Evolutionary conservation across 2,329 filamentous ascomycete genomes (phyloP), one percentile per base, ranked within the genome.

Genomic region (Xylaria multiplex): DNA sequence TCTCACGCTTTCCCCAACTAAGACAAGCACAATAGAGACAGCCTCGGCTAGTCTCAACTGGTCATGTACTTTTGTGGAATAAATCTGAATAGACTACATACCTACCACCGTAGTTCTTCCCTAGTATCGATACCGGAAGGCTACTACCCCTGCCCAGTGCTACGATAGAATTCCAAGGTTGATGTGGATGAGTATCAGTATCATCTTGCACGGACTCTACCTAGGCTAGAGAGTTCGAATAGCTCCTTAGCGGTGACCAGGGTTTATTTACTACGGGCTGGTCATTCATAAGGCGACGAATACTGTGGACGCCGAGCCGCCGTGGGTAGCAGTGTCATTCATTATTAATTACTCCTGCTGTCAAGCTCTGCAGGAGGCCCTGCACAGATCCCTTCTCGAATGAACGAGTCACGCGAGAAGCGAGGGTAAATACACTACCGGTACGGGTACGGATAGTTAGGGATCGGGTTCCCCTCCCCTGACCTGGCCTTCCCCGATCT

Each of bases 1-100:
- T 45, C 24, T 61, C 30, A 60, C 67, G 58, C 67, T 59, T 69
- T 48, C 3, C 67, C 67, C 30, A 52, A 67, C 53, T 49, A 14
- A 55, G 66, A 22, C 43, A 59, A 54, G 54, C 19, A 37, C 27
- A 24, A n/a, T 16, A 50, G 61, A n/a, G 32, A 24, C n/a, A 45
- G 43, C 57, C 60, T 64, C 57, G 55, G 66, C 53, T 61, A 42
- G 48, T 16, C 22, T 62, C 55, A 35, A 55, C 42, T 56, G 32
- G 54, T 56, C 53, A 14, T 53, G 46, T 27, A n/a, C 49, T 48
- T 57, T 52, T 46, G 46, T 35, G 37, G 27, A 19, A 40, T 40
- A 22, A 42, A n/a, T 16, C 49, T 30, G 30, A 16, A n/a, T 19
- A 7, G 27, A 37, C 32, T 24, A 32, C 48, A 24, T 27, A 32